phyloP scores from a whole-genome alignment of 1,139 yeast genomes.

The Keqinozyma sinolaborantium region DNA sequence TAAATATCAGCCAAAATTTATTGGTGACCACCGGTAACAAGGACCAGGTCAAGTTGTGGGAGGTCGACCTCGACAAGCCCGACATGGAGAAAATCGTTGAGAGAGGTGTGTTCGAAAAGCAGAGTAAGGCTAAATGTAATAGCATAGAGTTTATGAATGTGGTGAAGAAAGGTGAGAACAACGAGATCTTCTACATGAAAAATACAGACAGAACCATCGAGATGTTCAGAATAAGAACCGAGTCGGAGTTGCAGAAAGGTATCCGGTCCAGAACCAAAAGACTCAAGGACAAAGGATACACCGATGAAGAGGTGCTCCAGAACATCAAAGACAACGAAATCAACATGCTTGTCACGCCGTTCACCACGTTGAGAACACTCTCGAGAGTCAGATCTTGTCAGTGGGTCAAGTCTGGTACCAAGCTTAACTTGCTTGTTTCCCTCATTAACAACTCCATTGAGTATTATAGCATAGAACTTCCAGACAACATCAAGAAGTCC shows the following conservation, averaged over 20 bases:
- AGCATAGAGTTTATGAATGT: conserved; percentile 51
- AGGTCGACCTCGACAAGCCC: conserved; percentile 50
- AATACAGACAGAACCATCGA: conserved; percentile 83
- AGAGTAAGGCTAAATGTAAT: conserved; percentile 72
- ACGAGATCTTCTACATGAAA: conserved; percentile 62
- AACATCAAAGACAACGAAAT: conserved; percentile 54
- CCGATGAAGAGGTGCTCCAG: conserved; percentile 58
- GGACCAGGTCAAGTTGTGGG: conserved; percentile 84
- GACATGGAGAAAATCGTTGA: conserved; percentile 54
- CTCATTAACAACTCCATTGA: conserved; percentile 75
- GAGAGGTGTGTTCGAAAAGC: conserved; percentile 70
- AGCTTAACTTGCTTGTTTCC: conserved; percentile 59
- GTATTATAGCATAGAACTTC: conserved; percentile 53
- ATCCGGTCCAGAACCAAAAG: conserved; percentile 77
- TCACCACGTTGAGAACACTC: conserved; percentile 55
- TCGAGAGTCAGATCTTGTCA: conserved; percentile 55
- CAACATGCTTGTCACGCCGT: conserved; percentile 59
- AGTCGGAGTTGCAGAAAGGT: conserved; percentile 80
- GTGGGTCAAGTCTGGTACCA: conserved; percentile 44
- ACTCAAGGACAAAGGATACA: conserved; percentile 61
- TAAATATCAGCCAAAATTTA: conserved; percentile 34
- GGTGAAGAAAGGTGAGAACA: conserved; percentile 34
- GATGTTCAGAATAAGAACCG: conserved; percentile 69
- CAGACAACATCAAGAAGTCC: conserved; percentile 41
- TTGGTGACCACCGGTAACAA: conserved; percentile 74